Conservation (phyloP, 345 rosid genomes). For the Eucalyptus sp. region DNA sequence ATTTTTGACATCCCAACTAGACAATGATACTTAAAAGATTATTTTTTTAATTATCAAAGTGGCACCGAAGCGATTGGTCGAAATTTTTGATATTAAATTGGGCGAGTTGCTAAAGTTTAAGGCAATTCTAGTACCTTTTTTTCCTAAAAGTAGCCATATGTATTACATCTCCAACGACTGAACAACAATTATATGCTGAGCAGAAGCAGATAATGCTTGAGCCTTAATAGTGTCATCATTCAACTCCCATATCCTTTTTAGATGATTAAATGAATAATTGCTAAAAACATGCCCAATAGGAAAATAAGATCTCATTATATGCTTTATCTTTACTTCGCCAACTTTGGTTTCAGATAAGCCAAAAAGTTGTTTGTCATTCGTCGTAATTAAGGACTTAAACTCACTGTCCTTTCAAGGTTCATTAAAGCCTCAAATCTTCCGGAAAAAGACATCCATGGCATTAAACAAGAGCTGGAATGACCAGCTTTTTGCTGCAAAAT, state of each 20-base stretch:
- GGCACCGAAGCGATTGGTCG: rapidly evolving
- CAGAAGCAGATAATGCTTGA: background rate
- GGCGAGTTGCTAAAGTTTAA: rapidly evolving
- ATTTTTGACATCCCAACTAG: too few relatives aligned
- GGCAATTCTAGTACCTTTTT: background rate
- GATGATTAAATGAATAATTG: background rate
- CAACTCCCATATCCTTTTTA: background rate
- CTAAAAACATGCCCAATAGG: background rate
- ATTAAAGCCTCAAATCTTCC: background rate
- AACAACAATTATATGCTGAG: background rate
- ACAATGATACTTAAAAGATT: background rate
- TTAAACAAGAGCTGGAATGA: background rate
- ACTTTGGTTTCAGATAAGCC: background rate
- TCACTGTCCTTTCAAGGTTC: background rate
- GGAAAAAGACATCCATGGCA: background rate
- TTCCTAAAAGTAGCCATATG: background rate
- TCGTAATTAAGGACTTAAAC: background rate
- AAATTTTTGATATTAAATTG: background rate
- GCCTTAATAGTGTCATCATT: background rate
- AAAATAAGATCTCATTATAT: background rate
- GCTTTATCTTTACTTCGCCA: background rate
- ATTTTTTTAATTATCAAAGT: background rate
- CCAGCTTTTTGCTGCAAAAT: background rate
- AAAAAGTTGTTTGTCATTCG: background rate
- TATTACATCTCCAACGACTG: background rate